Percentiles rank a stretch among this genome's conserved stretches.
Conservation (phyloP, 2,329 filamentous ascomycete species). For the Alternaria longipes region DNA sequence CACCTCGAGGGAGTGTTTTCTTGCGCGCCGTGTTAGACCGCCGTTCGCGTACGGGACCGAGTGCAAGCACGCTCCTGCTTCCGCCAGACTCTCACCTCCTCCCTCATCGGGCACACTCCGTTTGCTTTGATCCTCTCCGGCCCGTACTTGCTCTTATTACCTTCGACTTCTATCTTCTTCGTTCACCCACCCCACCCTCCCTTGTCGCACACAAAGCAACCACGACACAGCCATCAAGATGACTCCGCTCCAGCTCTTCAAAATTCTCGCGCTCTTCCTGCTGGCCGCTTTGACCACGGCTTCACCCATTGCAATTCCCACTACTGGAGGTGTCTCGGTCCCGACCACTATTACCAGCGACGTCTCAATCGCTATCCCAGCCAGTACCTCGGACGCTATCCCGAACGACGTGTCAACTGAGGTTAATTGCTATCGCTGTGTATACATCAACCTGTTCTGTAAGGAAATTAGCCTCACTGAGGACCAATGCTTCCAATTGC, state of each 20-base stretch:
- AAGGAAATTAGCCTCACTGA: background rate
- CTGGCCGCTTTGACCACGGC: background rate
- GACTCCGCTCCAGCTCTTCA: background rate
- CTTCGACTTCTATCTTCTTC: background rate
- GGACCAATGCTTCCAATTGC: background rate
- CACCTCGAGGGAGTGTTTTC: background rate
- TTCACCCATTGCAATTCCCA: slow-evolving; percentile 1
- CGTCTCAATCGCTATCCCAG: background rate
- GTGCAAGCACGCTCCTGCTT: background rate
- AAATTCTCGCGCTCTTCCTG: background rate
- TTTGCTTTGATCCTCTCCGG: background rate
- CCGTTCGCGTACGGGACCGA: background rate
- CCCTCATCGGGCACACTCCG: background rate
- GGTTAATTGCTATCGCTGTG: background rate
- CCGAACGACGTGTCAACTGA: background rate
- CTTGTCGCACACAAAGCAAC: background rate
- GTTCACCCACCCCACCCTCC: background rate
- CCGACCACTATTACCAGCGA: background rate
- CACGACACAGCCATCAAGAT: background rate
- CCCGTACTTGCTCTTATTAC: background rate
- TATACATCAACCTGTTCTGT: slow-evolving; percentile 2
- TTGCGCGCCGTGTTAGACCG: background rate
- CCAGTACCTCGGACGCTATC: background rate
- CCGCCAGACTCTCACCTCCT: background rate
- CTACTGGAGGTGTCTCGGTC: background rate